Conservation (phyloP, 306 rosid species). For the Dalbergia cultrata region DNA sequence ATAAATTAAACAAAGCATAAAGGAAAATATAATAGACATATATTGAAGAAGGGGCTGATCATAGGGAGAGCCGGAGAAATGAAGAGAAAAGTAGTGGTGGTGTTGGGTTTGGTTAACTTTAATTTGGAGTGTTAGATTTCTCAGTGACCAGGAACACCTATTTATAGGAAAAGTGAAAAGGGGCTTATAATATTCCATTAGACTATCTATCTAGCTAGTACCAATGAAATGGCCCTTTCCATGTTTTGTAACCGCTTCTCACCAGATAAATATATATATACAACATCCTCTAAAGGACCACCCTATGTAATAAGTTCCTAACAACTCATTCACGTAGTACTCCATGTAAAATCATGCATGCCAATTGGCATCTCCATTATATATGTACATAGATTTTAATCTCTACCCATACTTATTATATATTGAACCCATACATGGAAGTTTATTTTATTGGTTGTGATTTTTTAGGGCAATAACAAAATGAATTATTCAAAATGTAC, state of each 20-base stretch:
- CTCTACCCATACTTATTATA: too few relatives aligned
- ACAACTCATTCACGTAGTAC: slow-evolving; percentile 14
- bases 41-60: too few relatives aligned
- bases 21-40: too few relatives aligned
- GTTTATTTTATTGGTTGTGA: too few relatives aligned
- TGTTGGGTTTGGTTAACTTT: not conserved
- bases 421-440: too few relatives aligned
- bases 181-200: too few relatives aligned
- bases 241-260: slow-evolving; percentile 40
- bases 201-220: too few relatives aligned
- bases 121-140: slow-evolving; percentile 13
- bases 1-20: too few relatives aligned
- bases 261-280: slow-evolving; percentile 50
- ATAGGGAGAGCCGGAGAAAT: slow-evolving; percentile 7
- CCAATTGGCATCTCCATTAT: not conserved
- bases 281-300: slow-evolving; percentile 38
- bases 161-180: slow-evolving; percentile 56
- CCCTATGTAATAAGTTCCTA: slow-evolving; percentile 45
- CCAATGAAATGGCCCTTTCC: slow-evolving; percentile 27
- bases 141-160: slow-evolving; percentile 44
- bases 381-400: not conserved
- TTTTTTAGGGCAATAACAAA: too few relatives aligned
- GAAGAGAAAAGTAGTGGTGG: not conserved
- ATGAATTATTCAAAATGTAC: too few relatives aligned
- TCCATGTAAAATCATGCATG: slow-evolving; percentile 40